phyloP scores from a whole-genome alignment of 495 filamentous ascomycete species.

The Ramalina peruviana region DNA sequence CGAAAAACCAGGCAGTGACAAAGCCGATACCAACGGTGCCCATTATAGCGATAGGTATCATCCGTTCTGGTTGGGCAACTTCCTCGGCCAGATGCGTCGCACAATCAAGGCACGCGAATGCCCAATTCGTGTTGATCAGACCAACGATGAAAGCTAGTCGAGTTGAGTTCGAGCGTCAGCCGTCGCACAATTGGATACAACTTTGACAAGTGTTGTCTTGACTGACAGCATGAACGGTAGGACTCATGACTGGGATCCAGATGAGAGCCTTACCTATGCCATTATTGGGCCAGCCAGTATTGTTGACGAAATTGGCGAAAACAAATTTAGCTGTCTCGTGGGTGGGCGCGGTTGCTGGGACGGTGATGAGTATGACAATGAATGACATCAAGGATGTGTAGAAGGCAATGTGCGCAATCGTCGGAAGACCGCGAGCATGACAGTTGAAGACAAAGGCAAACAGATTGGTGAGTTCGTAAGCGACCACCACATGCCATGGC shows the following conservation, averaged over 20 bases:
- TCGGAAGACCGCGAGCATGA: constrained; percentile 37
- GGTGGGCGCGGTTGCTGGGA: constrained; percentile 38
- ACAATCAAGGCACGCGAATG: constrained; percentile 46
- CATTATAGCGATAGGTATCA: constrained; percentile 40
- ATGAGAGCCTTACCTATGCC: constrained; percentile 26
- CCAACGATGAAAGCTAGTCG: constrained; percentile 45
- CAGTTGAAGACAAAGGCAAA: constrained; percentile 48
- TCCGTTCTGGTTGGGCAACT: constrained; percentile 32
- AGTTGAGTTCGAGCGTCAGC: too few species aligned
- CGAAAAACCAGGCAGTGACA: constrained; percentile 40
- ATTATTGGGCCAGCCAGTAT: constrained; percentile 43
- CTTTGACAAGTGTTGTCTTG: too few species aligned
- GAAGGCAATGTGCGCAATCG: constrained; percentile 33
- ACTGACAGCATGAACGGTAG: too few species aligned
- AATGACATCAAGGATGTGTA: constrained; percentile 40
- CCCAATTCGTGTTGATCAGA: constrained; percentile 47
- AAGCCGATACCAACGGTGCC: constrained; percentile 46
- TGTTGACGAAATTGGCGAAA: constrained; percentile 47
- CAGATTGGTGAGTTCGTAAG: constrained; percentile 39
- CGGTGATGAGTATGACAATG: constrained; percentile 40
- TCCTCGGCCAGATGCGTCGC: constrained; percentile 54
- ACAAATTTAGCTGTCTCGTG: constrained; percentile 44
- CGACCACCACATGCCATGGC: constrained; percentile 40
- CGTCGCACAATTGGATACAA: too few species aligned
- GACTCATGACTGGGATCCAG: too few species aligned